A percentile compares a stretch with the other conserved stretches of the same genome.
Evolutionary conservation across 2,329 filamentous ascomycete species (phyloP).

Genomic region (Tolypocladium guangdongense): DNA sequence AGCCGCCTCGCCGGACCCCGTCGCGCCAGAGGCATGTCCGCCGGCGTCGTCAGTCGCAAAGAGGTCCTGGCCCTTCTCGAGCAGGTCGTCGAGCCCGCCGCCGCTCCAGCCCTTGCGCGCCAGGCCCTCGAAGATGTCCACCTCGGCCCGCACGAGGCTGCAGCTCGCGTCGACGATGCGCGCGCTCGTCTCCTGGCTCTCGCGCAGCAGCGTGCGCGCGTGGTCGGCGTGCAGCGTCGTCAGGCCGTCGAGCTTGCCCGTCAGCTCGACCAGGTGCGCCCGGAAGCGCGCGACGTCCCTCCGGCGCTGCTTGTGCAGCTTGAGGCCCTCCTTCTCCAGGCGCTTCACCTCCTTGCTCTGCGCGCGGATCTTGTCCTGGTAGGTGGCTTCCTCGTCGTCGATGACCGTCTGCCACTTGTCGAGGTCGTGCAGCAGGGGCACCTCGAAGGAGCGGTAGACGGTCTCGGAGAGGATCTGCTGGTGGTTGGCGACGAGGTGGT

Average conservation of each 20-base stretch:
- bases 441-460: slow-evolving; percentile 57
- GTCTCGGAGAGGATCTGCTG: slow-evolving; percentile 60
- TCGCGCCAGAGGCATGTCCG: slow-evolving; percentile 19
- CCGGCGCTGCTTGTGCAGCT: slow-evolving; percentile 47
- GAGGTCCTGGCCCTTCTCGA: slow-evolving; percentile 53
- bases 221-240: slow-evolving; percentile 50
- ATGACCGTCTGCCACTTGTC: slow-evolving; percentile 54
- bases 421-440: slow-evolving; percentile 57
- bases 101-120: slow-evolving; percentile 58
- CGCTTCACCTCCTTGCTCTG: slow-evolving; percentile 50
- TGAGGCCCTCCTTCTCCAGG: slow-evolving; percentile 54
- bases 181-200: slow-evolving; percentile 53
- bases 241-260: slow-evolving; percentile 49
- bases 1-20: slow-evolving; percentile 14
- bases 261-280: slow-evolving; percentile 52
- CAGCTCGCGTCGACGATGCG: slow-evolving; percentile 54
- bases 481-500: slow-evolving; percentile 59
- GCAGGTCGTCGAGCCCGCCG: slow-evolving; percentile 53
- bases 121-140: slow-evolving; percentile 58
- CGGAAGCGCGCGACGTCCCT: slow-evolving; percentile 52
- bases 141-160: slow-evolving; percentile 54
- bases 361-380: slow-evolving; percentile 41
- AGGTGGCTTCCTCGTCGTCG: slow-evolving; percentile 53
- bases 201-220: slow-evolving; percentile 46
- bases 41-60: slow-evolving; percentile 36